These are phyloP conservation scores for Silene latifolia DNA, from an alignment of 148 eudicot genomes.

Conservation along the genomic window DNA sequence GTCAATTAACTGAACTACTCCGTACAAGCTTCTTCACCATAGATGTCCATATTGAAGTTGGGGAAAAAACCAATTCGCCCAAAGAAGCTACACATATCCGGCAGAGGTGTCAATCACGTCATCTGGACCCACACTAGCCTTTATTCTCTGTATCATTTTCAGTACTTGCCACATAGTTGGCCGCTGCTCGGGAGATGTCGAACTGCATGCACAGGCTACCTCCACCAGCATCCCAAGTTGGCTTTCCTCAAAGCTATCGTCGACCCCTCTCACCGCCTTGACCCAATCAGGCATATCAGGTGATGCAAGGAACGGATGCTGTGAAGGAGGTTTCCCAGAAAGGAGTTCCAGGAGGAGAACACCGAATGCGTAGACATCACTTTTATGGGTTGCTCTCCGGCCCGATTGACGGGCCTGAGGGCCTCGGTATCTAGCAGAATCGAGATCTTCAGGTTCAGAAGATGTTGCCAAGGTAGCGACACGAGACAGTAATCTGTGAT, in stretches of 20 bases:
- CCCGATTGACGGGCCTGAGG: conserved; percentile 64
- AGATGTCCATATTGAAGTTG: not conserved
- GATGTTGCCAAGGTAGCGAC: conserved; percentile 38
- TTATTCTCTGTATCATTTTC: conserved; percentile 77
- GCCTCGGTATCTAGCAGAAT: conserved; percentile 61
- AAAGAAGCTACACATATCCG: conserved; percentile 14
- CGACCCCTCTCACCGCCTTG: conserved; percentile 73
- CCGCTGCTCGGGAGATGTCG: conserved; percentile 79
- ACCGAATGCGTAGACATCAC: conserved; percentile 81
- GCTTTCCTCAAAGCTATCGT: conserved; percentile 42
- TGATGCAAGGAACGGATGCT: conserved; percentile 77
- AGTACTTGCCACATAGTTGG: conserved; percentile 82
- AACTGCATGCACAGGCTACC: conserved; percentile 62
- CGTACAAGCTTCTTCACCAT: not conserved
- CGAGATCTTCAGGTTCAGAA: conserved; percentile 46
- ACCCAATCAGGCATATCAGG: conserved; percentile 81
- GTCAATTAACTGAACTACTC: too few species aligned
- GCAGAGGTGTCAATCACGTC: conserved; percentile 22
- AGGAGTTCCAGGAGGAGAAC: conserved; percentile 75
- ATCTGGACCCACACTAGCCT: conserved; percentile 36
- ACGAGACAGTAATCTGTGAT: conserved; percentile 78
- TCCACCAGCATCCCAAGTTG: conserved; percentile 75
- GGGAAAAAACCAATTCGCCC: too few species aligned
- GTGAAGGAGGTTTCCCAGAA: conserved; percentile 76
- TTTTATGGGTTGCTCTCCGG: conserved; percentile 46